Evolutionary conservation across 305 asterid genomes (phyloP).

Genomic region (Stenogyne calaminthoides): DNA sequence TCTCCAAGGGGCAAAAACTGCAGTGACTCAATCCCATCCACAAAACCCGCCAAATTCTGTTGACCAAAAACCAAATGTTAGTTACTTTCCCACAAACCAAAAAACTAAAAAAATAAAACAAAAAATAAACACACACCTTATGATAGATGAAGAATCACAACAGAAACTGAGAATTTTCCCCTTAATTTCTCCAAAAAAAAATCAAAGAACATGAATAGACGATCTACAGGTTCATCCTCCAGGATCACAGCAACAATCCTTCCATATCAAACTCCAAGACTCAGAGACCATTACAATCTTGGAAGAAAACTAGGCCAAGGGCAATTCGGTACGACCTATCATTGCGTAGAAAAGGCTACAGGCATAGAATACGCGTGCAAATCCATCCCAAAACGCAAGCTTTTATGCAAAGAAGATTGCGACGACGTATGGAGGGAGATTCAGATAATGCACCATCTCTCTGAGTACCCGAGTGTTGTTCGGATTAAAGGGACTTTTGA

Average conservation of each 20-base stretch:
- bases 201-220: conserved; percentile 45
- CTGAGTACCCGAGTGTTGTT: conserved; percentile 74
- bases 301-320: conserved; percentile 87
- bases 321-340: conserved; percentile 86
- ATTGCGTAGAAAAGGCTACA: conserved; percentile 72
- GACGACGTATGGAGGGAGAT: conserved; percentile 95
- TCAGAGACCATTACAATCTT: conserved; percentile 71
- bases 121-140: not conserved
- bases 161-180: not conserved
- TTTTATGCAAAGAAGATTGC: conserved; percentile 73
- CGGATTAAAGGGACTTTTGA: conserved; percentile 84
- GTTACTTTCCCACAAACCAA: conserved; percentile 25
- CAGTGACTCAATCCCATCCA: conserved; percentile 37
- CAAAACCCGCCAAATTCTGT: conserved; percentile 41
- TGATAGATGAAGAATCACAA: conserved; percentile 19
- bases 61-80: conserved; percentile 35
- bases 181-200: conserved; percentile 17
- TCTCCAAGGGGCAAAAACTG: conserved; percentile 22
- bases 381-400: conserved; percentile 90
- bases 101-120: not conserved
- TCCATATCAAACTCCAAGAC: conserved; percentile 76
- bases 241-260: conserved; percentile 57
- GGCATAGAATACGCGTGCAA: conserved; percentile 82
- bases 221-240: conserved; percentile 46
- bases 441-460: conserved; percentile 89